Conservation (phyloP, 2,329 filamentous ascomycete species). For the Arthrobotrys entomopaga region DNA sequence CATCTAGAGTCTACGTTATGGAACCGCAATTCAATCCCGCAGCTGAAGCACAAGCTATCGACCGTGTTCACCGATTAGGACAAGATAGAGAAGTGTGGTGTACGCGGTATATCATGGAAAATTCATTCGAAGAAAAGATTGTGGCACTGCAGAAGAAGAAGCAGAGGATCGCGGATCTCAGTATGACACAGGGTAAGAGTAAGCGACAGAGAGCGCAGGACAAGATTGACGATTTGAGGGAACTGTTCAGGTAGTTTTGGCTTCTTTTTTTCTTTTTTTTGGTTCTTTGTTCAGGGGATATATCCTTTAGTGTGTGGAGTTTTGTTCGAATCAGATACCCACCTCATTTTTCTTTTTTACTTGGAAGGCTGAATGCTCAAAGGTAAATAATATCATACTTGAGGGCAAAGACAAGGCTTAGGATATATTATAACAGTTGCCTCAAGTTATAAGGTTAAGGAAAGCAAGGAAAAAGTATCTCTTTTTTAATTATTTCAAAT, state of each 20-base stretch:
- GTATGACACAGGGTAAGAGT: constrained; percentile 75
- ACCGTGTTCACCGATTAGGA: constrained; percentile 86
- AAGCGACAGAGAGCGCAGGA: constrained; percentile 49
- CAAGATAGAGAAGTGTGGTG: constrained; percentile 91
- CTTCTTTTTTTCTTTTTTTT: neutral
- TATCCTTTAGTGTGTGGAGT: no score
- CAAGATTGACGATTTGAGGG: constrained; percentile 51
- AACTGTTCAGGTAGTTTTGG: constrained; percentile 46
- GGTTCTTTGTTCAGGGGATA: no score
- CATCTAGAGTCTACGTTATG: constrained; percentile 91
- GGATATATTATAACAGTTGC: neutral
- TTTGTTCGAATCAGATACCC: no score
- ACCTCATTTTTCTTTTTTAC: neutral
- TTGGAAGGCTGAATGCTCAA: neutral
- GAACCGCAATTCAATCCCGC: constrained; percentile 98
- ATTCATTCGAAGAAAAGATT: constrained; percentile 94
- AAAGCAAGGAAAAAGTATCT: constrained; percentile 27
- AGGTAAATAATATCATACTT: neutral
- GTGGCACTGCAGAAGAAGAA: constrained; percentile 90
- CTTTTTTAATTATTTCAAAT: neutral
- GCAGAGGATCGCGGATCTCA: constrained; percentile 86
- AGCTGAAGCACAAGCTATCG: constrained; percentile 91
- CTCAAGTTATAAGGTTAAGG: neutral
- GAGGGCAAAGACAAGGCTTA: neutral
- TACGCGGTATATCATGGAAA: constrained; percentile 75